Evolutionary conservation across 1,284 basidiomycete species (phyloP), one percentile per base, ranked within the genome.

Genomic region (Mrakiaceae sp.): DNA sequence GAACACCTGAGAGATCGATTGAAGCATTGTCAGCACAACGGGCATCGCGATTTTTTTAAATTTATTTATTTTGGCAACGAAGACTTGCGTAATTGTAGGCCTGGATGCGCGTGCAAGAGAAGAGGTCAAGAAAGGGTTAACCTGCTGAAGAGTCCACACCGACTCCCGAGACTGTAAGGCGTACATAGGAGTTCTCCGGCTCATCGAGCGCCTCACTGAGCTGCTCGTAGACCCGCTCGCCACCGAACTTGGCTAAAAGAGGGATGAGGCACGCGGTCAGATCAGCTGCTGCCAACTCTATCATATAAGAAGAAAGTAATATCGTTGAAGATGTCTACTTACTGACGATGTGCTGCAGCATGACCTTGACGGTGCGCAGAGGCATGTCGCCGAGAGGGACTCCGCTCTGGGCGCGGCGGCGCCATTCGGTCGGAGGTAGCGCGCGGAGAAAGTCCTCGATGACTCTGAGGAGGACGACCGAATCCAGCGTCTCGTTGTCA

Each of bases 381-480:
- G 96, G 96, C 89, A 98, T 89, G 72, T 98, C 96, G 52, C 91
- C 93, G 71, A 96, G 87, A 2, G 95, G 92, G 0, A 98, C 84
- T 68, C 88, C 88, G 72, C 91, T 91, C 4, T 86, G 87, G 3
- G 91, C 89, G 66, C 96, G 81, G 16, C 87, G 85, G 60, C 94
- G 85, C 92, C 94, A 99, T 76, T 98, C 93, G 65, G 90, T 90
- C 0, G 96, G 96, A 50, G 91, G 89, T 44, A 98, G 87, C 2
- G 87, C 88, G 73, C 93, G 88, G 60, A 98, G 75, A 77, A 98
- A 98, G 68, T 90, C 85, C 74, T 99, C 96, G 66, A 98, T 87
- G 8, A 94, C 88, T n/a, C 87, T 87, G 72, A 98, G 87, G 27
- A 99, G 78, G 69, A 91, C 88, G 14, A 90, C 86, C 16, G 93